Conservation (phyloP, 331 rosid genomes). For the Prunus yedoensis region DNA sequence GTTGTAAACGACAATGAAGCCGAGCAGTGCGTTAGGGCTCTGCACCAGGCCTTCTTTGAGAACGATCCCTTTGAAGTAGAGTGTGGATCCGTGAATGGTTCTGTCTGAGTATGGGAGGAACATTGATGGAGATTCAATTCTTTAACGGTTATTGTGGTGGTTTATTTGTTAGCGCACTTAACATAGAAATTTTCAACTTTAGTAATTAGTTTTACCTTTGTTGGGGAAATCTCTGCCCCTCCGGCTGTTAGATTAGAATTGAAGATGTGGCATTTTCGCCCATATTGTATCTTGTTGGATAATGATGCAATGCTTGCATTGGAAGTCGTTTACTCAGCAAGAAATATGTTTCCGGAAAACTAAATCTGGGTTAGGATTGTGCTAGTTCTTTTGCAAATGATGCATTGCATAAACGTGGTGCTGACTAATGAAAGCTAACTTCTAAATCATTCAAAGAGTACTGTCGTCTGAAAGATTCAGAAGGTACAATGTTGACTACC, state of each 20-base stretch:
- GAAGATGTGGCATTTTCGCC: neutral
- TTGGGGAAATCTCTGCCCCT: neutral
- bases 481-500: no score
- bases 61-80: constrained; percentile 33
- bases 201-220: neutral
- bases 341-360: neutral
- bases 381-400: neutral
- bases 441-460: no score
- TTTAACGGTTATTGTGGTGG: neutral
- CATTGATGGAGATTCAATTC: neutral
- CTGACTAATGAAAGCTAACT: no score
- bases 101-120: constrained; percentile 17
- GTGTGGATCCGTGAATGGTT: constrained; percentile 38
- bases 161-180: neutral
- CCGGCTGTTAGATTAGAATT: constrained; percentile 2
- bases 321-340: neutral
- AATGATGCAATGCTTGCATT: neutral
- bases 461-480: no score
- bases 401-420: no score
- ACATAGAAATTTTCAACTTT: neutral
- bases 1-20: constrained; percentile 84
- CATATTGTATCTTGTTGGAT: neutral
- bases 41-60: constrained; percentile 75
- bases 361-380: neutral
- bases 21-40: constrained; percentile 77